A percentile compares a stretch with the other conserved stretches of the same genome.
Conservation (phyloP, 2,329 filamentous ascomycete genomes). For the Raffaelea ambrosiae region DNA sequence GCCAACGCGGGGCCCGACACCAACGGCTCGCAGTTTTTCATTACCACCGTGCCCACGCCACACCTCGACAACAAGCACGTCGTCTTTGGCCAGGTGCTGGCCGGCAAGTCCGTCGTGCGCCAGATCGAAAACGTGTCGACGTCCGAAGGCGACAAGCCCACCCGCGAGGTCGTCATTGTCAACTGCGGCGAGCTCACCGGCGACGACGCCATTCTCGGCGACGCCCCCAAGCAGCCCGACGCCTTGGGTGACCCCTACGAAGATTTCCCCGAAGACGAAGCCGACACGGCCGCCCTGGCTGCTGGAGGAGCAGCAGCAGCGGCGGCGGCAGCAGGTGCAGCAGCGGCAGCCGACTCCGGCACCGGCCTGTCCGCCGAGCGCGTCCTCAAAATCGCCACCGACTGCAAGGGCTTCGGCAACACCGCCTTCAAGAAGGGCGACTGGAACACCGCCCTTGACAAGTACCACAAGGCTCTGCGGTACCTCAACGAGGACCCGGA, state of each 20-base stretch:
- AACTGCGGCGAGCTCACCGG: slow-evolving; percentile 82
- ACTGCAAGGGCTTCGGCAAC: slow-evolving; percentile 89
- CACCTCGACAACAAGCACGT: slow-evolving; percentile 93
- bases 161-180: slow-evolving; percentile 60
- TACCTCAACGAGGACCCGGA: slow-evolving; percentile 83
- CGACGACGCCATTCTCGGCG: slow-evolving; percentile 57
- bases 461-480: slow-evolving; percentile 89
- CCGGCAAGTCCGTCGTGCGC: slow-evolving; percentile 83
- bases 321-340: slow-evolving; percentile 44
- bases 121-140: slow-evolving; percentile 81
- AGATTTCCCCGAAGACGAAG: slow-evolving; percentile 86
- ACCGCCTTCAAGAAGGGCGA: slow-evolving; percentile 80
- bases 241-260: slow-evolving; percentile 84
- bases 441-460: slow-evolving; percentile 62
- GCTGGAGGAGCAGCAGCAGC: slow-evolving; percentile 22
- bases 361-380: slow-evolving; percentile 56
- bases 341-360: slow-evolving; percentile 16
- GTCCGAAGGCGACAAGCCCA: slow-evolving; percentile 67
- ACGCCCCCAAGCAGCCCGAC: slow-evolving; percentile 60
- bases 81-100: slow-evolving; percentile 90
- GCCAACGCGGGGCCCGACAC: slow-evolving; percentile 92
- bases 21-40: slow-evolving; percentile 97
- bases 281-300: slow-evolving; percentile 37
- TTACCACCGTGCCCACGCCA: slow-evolving; percentile 90
- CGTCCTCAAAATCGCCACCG: slow-evolving; percentile 69